Conservation (phyloP, 768 basidiomycete species). For the Rhizopogon vinicolor region DNA sequence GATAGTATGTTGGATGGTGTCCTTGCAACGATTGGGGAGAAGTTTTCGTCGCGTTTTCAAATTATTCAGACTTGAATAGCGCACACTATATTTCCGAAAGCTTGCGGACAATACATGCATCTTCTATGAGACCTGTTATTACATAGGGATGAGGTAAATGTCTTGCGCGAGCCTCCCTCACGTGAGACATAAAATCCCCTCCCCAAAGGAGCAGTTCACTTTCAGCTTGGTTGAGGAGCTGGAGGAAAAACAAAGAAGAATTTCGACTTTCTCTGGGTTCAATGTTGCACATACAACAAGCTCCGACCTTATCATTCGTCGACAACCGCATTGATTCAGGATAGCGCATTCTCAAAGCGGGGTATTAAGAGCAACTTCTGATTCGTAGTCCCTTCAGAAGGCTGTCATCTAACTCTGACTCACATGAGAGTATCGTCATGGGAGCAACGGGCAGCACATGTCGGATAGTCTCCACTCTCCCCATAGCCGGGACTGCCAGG, state of each 20-base stretch:
- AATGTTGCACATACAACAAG: constrained; percentile 17
- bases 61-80: too few relatives aligned
- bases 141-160: too few relatives aligned
- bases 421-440: constrained; percentile 28
- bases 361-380: constrained; percentile 22
- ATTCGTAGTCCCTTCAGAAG: constrained; percentile 42
- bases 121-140: too few relatives aligned
- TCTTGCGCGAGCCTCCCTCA: neutral
- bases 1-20: too few relatives aligned
- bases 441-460: constrained; percentile 15
- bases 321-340: constrained; percentile 19
- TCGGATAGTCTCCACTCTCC: constrained; percentile 18
- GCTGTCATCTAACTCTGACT: constrained; percentile 44
- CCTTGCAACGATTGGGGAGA: too few relatives aligned
- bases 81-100: too few relatives aligned
- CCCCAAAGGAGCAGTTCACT: constrained; percentile 7
- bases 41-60: too few relatives aligned
- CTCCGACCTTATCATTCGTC: constrained; percentile 33
- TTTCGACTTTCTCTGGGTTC: constrained; percentile 28
- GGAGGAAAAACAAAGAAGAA: constrained; percentile 16
- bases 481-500: constrained; percentile 35
- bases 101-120: too few relatives aligned
- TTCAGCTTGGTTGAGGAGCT: constrained; percentile 9
- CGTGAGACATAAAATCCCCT: neutral
- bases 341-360: constrained; percentile 21